Evolutionary conservation across 2,329 filamentous ascomycete species (phyloP).

Genomic region (Microthyrium microscopicum): DNA sequence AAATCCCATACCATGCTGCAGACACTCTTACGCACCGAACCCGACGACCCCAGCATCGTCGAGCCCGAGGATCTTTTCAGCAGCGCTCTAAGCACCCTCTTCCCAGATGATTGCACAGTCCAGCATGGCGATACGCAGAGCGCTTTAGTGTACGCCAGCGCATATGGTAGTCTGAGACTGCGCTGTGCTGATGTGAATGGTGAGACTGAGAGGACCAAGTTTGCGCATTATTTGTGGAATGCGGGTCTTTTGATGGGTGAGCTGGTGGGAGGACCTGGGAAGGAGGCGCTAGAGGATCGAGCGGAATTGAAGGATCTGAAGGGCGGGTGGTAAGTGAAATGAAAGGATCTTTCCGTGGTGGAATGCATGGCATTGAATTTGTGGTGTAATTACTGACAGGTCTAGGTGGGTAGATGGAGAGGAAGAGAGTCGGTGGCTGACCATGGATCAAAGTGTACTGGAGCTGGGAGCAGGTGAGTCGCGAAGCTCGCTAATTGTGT

Average conservation of each 20-base stretch:
- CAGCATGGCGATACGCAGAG: conserved; percentile 47
- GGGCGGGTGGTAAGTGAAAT: conserved; percentile 21
- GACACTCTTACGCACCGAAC: too few species aligned
- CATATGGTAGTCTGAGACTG: conserved; percentile 22
- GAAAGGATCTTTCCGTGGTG: conserved; percentile 4
- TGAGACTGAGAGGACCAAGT: conserved; percentile 41
- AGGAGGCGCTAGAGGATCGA: conserved; percentile 9
- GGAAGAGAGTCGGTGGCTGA: conserved; percentile 24
- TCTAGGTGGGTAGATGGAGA: conserved; percentile 18
- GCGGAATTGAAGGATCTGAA: conserved; percentile 13
- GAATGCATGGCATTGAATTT: conserved; percentile 7
- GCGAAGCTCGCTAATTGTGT: neutral
- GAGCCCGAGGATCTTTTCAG: conserved; percentile 45
- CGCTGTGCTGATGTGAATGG: conserved; percentile 27
- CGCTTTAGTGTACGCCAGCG: conserved; percentile 38
- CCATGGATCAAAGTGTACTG: conserved; percentile 36
- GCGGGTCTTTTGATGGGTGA: conserved; percentile 32
- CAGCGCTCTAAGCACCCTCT: conserved; percentile 44
- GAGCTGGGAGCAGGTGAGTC: conserved; percentile 54
- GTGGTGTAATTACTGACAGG: conserved; percentile 12
- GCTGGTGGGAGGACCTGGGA: conserved; percentile 19
- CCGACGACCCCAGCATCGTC: too few species aligned
- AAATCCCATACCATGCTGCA: too few species aligned
- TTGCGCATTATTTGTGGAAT: conserved; percentile 63
- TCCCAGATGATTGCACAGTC: conserved; percentile 50